These are phyloP conservation scores for Phyllostachys edulis DNA, from an alignment of 176 grass and related monocot genomes.

Conservation along the genomic window DNA sequence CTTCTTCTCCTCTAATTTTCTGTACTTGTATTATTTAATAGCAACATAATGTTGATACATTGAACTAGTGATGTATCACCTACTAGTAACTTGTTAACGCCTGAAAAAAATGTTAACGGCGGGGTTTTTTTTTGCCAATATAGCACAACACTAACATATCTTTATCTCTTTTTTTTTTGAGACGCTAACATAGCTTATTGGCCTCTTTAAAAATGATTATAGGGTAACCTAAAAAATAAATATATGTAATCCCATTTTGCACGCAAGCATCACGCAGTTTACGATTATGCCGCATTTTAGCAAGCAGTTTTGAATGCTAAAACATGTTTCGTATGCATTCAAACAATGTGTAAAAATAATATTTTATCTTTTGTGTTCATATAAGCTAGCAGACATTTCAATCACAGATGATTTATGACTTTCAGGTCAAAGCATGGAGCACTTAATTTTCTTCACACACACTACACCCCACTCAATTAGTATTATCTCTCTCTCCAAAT, in stretches of 20 bases:
- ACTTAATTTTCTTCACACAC: slow-evolving; percentile 21
- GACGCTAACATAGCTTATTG: background rate
- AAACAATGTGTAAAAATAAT: background rate
- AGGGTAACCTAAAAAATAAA: background rate
- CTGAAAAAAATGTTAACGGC: background rate
- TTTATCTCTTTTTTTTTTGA: no score
- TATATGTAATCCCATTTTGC: background rate
- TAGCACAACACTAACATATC: background rate
- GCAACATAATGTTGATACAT: background rate
- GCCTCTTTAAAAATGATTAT: background rate
- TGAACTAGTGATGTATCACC: slow-evolving; percentile 30
- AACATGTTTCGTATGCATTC: background rate
- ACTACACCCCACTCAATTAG: background rate
- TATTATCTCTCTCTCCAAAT: background rate
- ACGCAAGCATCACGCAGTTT: background rate
- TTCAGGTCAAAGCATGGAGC: slow-evolving; percentile 29
- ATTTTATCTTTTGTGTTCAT: background rate
- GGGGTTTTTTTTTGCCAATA: background rate
- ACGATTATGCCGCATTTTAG: background rate
- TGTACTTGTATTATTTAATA: background rate
- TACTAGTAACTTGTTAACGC: background rate
- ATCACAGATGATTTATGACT: slow-evolving; percentile 2
- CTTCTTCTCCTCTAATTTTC: background rate
- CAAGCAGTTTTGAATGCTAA: background rate
- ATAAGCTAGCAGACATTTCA: background rate